A percentile compares a stretch with the other conserved stretches of the same genome.
Evolutionary conservation across 192 early-diverging fungal genomes (phyloP).

Genomic region (Mortierella claussenii): DNA sequence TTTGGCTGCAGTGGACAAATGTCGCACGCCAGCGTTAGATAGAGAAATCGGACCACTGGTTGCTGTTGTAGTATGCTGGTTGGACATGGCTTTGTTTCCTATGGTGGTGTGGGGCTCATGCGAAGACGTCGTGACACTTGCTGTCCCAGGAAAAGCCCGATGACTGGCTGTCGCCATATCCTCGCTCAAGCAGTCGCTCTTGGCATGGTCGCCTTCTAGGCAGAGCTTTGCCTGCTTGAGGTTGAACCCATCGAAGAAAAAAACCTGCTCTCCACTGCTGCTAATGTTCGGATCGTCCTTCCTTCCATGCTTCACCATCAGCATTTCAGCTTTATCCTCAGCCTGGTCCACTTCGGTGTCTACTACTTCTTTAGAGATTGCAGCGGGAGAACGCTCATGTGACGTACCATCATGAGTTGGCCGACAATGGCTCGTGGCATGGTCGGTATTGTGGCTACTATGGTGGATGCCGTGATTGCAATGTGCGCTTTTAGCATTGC

Average conservation of each 20-base stretch:
- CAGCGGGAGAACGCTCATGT: too few species aligned
- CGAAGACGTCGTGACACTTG: conserved; percentile 2
- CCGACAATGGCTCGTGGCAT: not conserved
- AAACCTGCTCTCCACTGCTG: conserved; percentile 42
- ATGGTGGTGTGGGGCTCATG: conserved; percentile 10
- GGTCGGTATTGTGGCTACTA: not conserved
- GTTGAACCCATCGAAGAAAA: conserved; percentile 41
- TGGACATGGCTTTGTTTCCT: too few species aligned
- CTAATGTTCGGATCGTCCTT: conserved; percentile 14
- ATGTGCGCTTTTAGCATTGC: conserved; percentile 7
- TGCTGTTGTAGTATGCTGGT: too few species aligned
- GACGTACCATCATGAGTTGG: too few species aligned
- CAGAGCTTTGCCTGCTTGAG: conserved; percentile 39
- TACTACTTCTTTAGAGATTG: too few species aligned
- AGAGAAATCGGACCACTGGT: not conserved
- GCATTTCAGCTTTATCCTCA: not conserved
- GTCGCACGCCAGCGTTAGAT: not conserved
- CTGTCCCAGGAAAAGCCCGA: conserved; percentile 12
- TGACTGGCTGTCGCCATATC: conserved; percentile 12
- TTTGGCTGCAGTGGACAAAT: not conserved
- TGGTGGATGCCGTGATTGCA: too few species aligned
- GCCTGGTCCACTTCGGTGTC: not conserved
- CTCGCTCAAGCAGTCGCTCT: conserved; percentile 30
- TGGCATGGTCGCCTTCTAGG: conserved; percentile 4
- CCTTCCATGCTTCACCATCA: conserved; percentile 4